A percentile compares a stretch with the other conserved stretches of the same genome.
Conservation (phyloP, 805 yeast species). For the Wickerhamomyces queroliae region DNA sequence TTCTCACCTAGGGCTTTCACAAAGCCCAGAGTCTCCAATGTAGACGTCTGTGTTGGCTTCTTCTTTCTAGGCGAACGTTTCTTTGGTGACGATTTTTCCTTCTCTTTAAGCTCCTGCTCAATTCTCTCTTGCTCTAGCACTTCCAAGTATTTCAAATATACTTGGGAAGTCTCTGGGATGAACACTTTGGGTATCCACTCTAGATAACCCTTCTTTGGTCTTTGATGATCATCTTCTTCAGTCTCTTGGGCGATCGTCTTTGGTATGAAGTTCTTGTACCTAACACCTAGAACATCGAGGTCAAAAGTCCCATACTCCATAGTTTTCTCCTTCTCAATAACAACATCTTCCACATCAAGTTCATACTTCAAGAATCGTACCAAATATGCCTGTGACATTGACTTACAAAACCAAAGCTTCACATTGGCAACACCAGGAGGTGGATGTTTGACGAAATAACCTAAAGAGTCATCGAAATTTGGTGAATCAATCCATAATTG, state of each 20-base stretch:
- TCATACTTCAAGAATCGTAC: slow-evolving; percentile 12
- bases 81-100: not conserved
- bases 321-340: slow-evolving; percentile 1
- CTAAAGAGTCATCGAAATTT: slow-evolving; percentile 3
- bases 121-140: not conserved
- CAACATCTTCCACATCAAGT: not conserved
- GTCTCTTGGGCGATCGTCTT: not conserved
- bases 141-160: not conserved
- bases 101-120: not conserved
- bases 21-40: not conserved
- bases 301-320: slow-evolving; percentile 13
- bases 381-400: slow-evolving; percentile 21
- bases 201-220: not conserved
- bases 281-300: slow-evolving; percentile 3
- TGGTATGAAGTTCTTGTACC: not conserved
- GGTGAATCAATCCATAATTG: slow-evolving; percentile 5
- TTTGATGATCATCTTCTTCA: not conserved
- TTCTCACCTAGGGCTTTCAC: not conserved
- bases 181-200: not conserved
- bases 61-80: not conserved
- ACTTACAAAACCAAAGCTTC: slow-evolving; percentile 23
- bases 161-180: not conserved
- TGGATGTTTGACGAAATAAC: slow-evolving; percentile 3
- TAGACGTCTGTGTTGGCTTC: not conserved
- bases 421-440: slow-evolving; percentile 19